A percentile compares a stretch with the other conserved stretches of the same genome.
These are phyloP conservation scores for Trichocladium uniseriatum DNA, from an alignment of 495 filamentous ascomycete species.

Conservation along the genomic window DNA sequence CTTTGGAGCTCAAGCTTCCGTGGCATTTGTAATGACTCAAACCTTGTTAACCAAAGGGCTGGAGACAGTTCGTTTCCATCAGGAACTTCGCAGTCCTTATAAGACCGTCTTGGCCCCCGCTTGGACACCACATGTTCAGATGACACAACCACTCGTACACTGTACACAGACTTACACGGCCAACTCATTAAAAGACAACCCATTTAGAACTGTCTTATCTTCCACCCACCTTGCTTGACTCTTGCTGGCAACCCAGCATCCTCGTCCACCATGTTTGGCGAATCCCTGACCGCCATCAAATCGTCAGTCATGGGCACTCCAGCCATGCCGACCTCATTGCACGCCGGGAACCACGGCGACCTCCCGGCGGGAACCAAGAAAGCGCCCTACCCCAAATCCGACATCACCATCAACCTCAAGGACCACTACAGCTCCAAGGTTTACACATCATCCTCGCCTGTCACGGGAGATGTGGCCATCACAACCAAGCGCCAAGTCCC, in stretches of 20 bases:
- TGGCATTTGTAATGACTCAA: constrained; percentile 15
- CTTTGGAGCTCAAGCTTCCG: too few species aligned
- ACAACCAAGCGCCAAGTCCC: constrained; percentile 50
- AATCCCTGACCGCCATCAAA: too few species aligned
- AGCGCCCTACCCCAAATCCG: constrained; percentile 21
- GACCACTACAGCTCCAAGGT: constrained; percentile 40
- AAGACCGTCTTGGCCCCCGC: not conserved
- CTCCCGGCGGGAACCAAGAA: not conserved
- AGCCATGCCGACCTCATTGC: not conserved
- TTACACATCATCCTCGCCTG: constrained; percentile 40
- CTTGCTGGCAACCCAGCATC: too few species aligned
- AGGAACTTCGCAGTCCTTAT: not conserved
- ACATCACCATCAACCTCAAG: constrained; percentile 36
- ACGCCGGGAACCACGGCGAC: constrained; percentile 2
- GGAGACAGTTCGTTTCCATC: not conserved
- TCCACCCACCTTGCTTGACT: too few species aligned
- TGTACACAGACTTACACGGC: too few species aligned
- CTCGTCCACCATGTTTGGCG: too few species aligned
- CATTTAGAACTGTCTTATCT: too few species aligned
- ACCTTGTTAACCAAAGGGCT: not conserved
- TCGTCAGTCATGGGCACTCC: not conserved
- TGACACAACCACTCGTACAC: too few species aligned
- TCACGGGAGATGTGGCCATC: constrained; percentile 45
- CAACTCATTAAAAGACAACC: too few species aligned
- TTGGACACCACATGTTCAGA: too few species aligned